These are phyloP conservation scores for Pyricularia grisea DNA, from an alignment of 2,329 filamentous ascomycete genomes.

Conservation along the genomic window DNA sequence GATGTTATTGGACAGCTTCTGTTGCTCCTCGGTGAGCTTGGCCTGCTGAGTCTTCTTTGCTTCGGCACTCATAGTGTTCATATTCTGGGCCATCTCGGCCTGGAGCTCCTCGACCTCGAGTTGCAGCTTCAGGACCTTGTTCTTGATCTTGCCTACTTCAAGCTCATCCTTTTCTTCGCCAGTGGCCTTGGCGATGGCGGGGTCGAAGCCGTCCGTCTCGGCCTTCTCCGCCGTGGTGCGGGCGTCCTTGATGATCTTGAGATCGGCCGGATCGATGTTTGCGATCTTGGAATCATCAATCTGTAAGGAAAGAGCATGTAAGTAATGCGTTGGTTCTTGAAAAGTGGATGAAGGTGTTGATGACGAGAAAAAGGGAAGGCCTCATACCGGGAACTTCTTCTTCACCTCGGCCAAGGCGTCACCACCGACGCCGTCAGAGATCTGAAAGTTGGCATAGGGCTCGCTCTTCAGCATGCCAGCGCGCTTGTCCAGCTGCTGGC, in stretches of 20 bases:
- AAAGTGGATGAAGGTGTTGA: not conserved
- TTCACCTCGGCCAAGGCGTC: slow-evolving; percentile 44
- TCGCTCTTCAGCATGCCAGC: slow-evolving; percentile 19
- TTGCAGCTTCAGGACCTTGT: slow-evolving; percentile 50
- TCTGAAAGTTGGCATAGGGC: slow-evolving; percentile 31
- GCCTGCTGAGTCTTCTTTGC: slow-evolving; percentile 32
- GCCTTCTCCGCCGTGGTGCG: slow-evolving; percentile 40
- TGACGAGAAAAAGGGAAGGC: not conserved
- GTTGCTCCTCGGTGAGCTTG: slow-evolving; percentile 33
- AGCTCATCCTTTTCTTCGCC: slow-evolving; percentile 30
- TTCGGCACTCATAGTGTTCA: slow-evolving; percentile 20
- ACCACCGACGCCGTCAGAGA: slow-evolving; percentile 40
- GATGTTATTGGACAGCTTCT: slow-evolving; percentile 45
- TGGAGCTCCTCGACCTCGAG: slow-evolving; percentile 40
- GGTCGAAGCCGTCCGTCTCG: slow-evolving; percentile 44
- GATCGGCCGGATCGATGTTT: slow-evolving; percentile 34
- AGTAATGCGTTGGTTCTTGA: not conserved
- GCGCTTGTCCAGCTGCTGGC: slow-evolving; percentile 15
- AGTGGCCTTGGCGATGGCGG: slow-evolving; percentile 36
- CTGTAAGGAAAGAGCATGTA: slow-evolving; percentile 14
- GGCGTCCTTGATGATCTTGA: slow-evolving; percentile 40
- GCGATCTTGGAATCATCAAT: slow-evolving; percentile 34
- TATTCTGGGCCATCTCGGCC: slow-evolving; percentile 40
- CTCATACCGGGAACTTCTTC: slow-evolving; percentile 40
- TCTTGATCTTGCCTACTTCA: slow-evolving; percentile 48